A percentile compares a stretch with the other conserved stretches of the same genome.
Evolutionary conservation across 2,329 filamentous ascomycete species (phyloP).

Genomic region (Fusarium transvaalense): DNA sequence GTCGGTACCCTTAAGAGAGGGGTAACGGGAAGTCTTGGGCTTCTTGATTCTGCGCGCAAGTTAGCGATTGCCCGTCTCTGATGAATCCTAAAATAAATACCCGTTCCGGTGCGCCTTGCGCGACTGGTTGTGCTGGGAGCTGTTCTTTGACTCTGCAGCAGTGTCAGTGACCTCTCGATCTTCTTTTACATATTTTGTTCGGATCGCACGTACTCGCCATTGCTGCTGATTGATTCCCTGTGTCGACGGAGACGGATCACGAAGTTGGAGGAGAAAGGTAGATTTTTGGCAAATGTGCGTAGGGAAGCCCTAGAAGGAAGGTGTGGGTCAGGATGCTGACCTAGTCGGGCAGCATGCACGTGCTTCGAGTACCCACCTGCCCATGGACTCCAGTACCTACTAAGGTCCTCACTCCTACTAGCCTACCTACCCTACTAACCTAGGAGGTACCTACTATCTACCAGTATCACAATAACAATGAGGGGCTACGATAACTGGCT

Average conservation of each 20-base stretch:
- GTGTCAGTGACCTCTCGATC: constrained; percentile 35
- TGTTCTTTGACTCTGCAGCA: constrained; percentile 96
- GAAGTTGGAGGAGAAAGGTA: constrained; percentile 46
- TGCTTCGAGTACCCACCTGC: not conserved
- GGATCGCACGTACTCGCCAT: constrained; percentile 57
- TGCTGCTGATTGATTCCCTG: constrained; percentile 52
- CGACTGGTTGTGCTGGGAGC: constrained; percentile 98
- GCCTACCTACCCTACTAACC: too few species aligned
- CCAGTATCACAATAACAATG: not conserved
- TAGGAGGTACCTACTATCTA: too few species aligned
- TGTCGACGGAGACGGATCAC: constrained; percentile 47
- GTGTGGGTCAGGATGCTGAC: constrained; percentile 37
- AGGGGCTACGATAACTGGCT: not conserved
- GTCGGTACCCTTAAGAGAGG: constrained; percentile 97
- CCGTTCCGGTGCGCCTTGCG: constrained; percentile 99
- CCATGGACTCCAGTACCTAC: too few species aligned
- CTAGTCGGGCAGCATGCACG: constrained; percentile 33
- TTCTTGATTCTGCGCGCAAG: constrained; percentile 91
- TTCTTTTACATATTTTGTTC: not conserved
- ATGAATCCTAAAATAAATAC: constrained; percentile 67
- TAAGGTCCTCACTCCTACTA: too few species aligned
- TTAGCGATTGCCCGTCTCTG: constrained; percentile 31
- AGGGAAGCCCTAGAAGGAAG: constrained; percentile 48
- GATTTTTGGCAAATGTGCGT: constrained; percentile 49
- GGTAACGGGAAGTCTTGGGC: constrained; percentile 99